These are phyloP conservation scores for Agaricus subrufescens DNA, from an alignment of 768 basidiomycete genomes.

Conservation along the genomic window DNA sequence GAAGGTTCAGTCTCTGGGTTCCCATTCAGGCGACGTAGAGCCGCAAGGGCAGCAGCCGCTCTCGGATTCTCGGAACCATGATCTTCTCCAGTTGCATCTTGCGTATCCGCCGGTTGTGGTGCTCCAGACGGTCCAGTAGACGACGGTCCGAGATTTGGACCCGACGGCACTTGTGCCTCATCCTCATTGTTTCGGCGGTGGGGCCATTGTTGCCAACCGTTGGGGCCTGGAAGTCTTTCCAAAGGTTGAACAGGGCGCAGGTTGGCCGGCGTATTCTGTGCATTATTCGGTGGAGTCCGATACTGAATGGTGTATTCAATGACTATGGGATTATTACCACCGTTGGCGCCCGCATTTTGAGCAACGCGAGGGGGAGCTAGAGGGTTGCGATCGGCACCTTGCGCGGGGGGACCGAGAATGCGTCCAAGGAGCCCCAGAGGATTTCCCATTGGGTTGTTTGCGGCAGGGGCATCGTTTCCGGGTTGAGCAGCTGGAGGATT, in stretches of 20 bases:
- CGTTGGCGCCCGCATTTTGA: conserved; percentile 19
- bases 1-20: neutral
- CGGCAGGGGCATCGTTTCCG: conserved; percentile 31
- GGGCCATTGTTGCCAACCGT: conserved; percentile 67
- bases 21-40: conserved; percentile 45
- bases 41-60: conserved; percentile 63
- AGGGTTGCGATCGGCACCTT: conserved; percentile 26
- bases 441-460: conserved; percentile 42
- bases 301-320: conserved; percentile 66
- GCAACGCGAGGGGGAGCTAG: neutral
- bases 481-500: conserved; percentile 24
- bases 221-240: conserved; percentile 60
- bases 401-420: conserved; percentile 50
- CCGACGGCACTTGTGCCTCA: neutral
- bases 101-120: neutral
- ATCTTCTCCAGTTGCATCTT: neutral
- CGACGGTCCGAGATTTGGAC: neutral
- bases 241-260: conserved; percentile 50
- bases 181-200: conserved; percentile 22
- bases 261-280: conserved; percentile 24
- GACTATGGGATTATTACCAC: conserved; percentile 39
- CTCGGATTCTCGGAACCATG: conserved; percentile 18
- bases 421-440: conserved; percentile 52
- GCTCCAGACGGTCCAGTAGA: conserved; percentile 1
- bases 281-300: conserved; percentile 33